Base-by-base conservation (phyloP, 106 monocot genomes). In the Dioscorea alata region DNA sequence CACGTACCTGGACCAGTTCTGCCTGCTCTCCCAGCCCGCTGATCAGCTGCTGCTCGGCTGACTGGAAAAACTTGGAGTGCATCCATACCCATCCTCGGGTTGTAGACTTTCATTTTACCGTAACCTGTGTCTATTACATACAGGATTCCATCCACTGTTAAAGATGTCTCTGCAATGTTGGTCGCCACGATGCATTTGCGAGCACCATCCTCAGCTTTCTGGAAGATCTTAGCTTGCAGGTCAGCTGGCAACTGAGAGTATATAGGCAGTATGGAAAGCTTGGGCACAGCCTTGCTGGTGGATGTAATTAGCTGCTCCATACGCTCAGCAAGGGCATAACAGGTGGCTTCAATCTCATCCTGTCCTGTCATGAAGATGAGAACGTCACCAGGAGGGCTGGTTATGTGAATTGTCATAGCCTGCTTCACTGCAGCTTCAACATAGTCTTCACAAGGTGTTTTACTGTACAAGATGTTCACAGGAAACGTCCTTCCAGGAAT, bases 351-450 rank as follows among this genome's bases (percentile, higher is more conserved):
- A 23, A 97, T 97, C 79, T 97, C 97, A 71, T 97, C 97, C 59
- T 97, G 97, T 16, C 97, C 92, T 0, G 97, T 97, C 97, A 97
- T 92, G 64, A 97, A 97, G 61, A 96, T 92, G 21, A 97, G 89
- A 32, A 97, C 89, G 76, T 97, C 92, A 16, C 97, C 97, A 10
- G 97, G 92, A 59, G 89, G 69, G 60, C 86, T 86, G 14, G 97
- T 83, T 28, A 97, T 89, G 74, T 97, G 97, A 56, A 97, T 90
- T 6, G 92, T 77, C 88, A 97, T 92, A 23, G 82, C 89, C 64
- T 97, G 92, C 73, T 97, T 97, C 61, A 97, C 97, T 66, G 97
- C 97, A 48, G 92, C 89, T 79, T 97, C 97, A 25, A 97, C 97
- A 67, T 97, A 97, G 72, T 97, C 97, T 81, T 97, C 97, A 63